phyloP scores from a whole-genome alignment of 805 yeast species.

The Ogataea neopini region DNA sequence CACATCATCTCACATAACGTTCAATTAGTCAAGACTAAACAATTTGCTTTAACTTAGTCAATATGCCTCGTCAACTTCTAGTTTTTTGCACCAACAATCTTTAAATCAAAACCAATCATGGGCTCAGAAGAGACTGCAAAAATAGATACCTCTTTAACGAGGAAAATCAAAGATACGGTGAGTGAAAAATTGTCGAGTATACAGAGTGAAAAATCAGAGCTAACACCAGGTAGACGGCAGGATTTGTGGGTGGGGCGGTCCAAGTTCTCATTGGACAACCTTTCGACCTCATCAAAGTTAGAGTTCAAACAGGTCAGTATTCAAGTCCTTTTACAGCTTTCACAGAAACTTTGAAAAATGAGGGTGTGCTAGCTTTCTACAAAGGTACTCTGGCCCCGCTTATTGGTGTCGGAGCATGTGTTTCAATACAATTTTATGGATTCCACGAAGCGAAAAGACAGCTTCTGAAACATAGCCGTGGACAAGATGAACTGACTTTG shows the following conservation, averaged over 20 bases:
- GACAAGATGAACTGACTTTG: slow-evolving; percentile 40
- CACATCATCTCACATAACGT: slow-evolving; percentile 16
- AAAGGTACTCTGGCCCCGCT: slow-evolving; percentile 72
- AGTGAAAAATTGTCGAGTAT: slow-evolving; percentile 12
- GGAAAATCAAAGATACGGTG: slow-evolving; percentile 54
- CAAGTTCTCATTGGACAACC: slow-evolving; percentile 65
- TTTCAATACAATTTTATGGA: slow-evolving; percentile 68
- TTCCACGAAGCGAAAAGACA: slow-evolving; percentile 70
- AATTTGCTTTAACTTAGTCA: too few species aligned
- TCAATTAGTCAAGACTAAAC: background rate
- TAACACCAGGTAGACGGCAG: slow-evolving; percentile 39
- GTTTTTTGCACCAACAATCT: background rate
- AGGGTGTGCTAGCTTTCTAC: slow-evolving; percentile 64
- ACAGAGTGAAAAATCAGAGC: background rate
- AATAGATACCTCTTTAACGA: slow-evolving; percentile 37
- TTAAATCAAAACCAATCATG: background rate
- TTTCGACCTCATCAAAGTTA: slow-evolving; percentile 68
- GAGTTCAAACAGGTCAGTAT: slow-evolving; percentile 70
- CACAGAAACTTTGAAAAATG: slow-evolving; percentile 53
- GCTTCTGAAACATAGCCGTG: slow-evolving; percentile 36
- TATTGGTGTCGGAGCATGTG: slow-evolving; percentile 69
- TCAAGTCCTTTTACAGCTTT: slow-evolving; percentile 52
- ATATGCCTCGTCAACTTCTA: too few species aligned
- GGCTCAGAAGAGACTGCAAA: slow-evolving; percentile 7
- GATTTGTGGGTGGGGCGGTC: slow-evolving; percentile 56